Conservation (phyloP, 768 basidiomycete genomes). For the Kwoniella dejecticola region DNA sequence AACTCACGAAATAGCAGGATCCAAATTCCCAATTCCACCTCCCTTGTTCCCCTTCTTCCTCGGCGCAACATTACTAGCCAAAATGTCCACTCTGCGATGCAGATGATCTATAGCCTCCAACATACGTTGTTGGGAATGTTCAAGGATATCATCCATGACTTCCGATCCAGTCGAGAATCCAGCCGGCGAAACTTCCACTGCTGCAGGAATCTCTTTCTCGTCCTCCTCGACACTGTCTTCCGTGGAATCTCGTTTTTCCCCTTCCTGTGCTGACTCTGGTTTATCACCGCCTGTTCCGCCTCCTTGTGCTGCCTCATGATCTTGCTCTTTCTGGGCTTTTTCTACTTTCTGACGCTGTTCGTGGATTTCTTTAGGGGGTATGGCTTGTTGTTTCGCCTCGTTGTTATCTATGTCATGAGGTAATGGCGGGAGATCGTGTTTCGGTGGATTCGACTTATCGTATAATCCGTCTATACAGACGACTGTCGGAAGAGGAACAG, state of each 20-base stretch:
- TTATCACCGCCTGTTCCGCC: too few species aligned
- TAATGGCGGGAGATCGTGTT: conserved; percentile 18
- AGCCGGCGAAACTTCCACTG: not conserved
- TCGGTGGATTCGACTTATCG: conserved; percentile 32
- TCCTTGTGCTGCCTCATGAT: not conserved
- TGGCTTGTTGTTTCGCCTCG: conserved; percentile 3
- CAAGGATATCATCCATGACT: conserved; percentile 51
- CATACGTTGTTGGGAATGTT: conserved; percentile 50
- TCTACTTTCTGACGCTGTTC: not conserved
- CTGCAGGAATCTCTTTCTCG: not conserved
- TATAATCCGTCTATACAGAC: conserved; percentile 53
- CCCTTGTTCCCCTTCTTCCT: not conserved
- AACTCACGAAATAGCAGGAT: conserved; percentile 20
- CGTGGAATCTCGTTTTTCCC: too few species aligned
- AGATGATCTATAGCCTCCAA: conserved; percentile 46
- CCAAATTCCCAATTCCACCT: conserved; percentile 1
- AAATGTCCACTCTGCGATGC: conserved; percentile 25
- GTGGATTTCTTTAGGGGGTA: not conserved
- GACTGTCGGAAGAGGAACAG: conserved; percentile 32
- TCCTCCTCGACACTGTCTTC: too few species aligned
- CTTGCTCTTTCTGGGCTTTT: conserved; percentile 1
- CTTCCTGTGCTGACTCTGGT: too few species aligned
- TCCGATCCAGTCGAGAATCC: conserved; percentile 42
- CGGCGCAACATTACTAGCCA: conserved; percentile 20
- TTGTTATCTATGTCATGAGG: conserved; percentile 12